Evolutionary conservation across 2,329 filamentous ascomycete genomes (phyloP), one percentile per base, ranked within the genome.

Genomic region (Neofusicoccum umdonicola): DNA sequence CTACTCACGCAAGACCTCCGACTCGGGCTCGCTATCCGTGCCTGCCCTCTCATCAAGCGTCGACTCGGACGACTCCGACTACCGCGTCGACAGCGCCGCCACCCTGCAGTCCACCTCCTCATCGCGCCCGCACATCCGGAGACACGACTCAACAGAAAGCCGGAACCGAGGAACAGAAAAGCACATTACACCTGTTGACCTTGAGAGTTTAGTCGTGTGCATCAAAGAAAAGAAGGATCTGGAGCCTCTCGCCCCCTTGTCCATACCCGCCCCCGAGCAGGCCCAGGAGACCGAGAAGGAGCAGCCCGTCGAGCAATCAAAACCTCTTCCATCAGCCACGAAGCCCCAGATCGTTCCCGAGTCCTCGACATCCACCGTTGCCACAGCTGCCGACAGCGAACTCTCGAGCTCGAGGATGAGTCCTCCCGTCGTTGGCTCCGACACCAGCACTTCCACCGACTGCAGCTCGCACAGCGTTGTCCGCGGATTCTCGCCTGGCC

Each of bases 131-230:
- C 85, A 88, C 69, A 87, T 91, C 70, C 84, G 84, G 71, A 84
- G 89, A 71, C 85, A 89, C 71, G 90, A 93, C 75, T 93, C 90
- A 11, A 88, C 84, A 72, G 86, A 73, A 75, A 84, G 86, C 76
- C 85, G 90, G 66, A 91, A 89, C 74, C 87, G 90, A 68, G 89
- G 88, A 68, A 87, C 84, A 64, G 91, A 95, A 68, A 90, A 91
- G 73, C 93, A 97, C 79, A 94, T 97, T 70, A 96, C 93, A n/a
- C 92, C 94, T 6, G 86, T 92, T 72, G 91, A 95, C 71, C 84
- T 98, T 35, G 92, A 97, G 78, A 96, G 96, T 81, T 96, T 98
- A 86, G 92, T 97, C 47, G 87, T 91, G 64, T 92, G 90, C 44
- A 97, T 97, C 74, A 91, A 96, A 77, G 90, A 95, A 78, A 92